Conservation (phyloP, 2,329 filamentous ascomycete species). For the Daldinia sp. region DNA sequence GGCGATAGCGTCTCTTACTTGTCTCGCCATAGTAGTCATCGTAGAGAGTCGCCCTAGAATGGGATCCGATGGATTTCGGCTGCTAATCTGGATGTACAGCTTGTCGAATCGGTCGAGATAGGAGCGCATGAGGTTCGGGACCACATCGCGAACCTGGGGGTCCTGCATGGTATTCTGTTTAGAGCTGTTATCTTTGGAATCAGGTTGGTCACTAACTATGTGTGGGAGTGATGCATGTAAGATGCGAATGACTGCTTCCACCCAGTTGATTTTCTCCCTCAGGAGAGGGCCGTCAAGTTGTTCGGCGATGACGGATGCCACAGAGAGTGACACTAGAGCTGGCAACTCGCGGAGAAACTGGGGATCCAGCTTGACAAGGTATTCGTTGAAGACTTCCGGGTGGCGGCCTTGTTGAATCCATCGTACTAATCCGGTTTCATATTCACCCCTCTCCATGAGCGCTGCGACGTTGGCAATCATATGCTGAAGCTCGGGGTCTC, state of each 20-base stretch:
- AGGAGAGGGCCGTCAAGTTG: conserved; percentile 66
- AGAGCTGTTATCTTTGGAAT: conserved; percentile 31
- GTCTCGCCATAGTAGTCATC: conserved; percentile 55
- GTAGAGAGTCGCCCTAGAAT: conserved; percentile 62
- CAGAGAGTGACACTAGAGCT: conserved; percentile 72
- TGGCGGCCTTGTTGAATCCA: conserved; percentile 75
- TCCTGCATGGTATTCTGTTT: conserved; percentile 58
- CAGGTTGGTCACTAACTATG: conserved; percentile 61
- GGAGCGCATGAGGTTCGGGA: conserved; percentile 68
- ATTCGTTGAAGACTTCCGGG: conserved; percentile 71
- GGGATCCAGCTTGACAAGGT: conserved; percentile 64
- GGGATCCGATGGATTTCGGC: conserved; percentile 60
- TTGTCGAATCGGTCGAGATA: conserved; percentile 66
- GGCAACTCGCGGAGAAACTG: conserved; percentile 68
- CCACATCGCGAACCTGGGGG: conserved; percentile 65
- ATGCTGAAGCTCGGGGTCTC: conserved; percentile 67
- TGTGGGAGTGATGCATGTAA: conserved; percentile 62
- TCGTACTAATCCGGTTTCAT: conserved; percentile 72
- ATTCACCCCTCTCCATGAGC: conserved; percentile 70
- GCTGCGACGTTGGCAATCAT: conserved; percentile 70
- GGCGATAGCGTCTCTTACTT: conserved; percentile 44
- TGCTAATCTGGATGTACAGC: conserved; percentile 64
- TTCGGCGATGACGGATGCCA: conserved; percentile 73
- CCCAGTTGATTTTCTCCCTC: conserved; percentile 69
- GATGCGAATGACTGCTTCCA: conserved; percentile 69